phyloP scores from a whole-genome alignment of 2,329 filamentous ascomycete genomes.

The Lomentospora prolificans region DNA sequence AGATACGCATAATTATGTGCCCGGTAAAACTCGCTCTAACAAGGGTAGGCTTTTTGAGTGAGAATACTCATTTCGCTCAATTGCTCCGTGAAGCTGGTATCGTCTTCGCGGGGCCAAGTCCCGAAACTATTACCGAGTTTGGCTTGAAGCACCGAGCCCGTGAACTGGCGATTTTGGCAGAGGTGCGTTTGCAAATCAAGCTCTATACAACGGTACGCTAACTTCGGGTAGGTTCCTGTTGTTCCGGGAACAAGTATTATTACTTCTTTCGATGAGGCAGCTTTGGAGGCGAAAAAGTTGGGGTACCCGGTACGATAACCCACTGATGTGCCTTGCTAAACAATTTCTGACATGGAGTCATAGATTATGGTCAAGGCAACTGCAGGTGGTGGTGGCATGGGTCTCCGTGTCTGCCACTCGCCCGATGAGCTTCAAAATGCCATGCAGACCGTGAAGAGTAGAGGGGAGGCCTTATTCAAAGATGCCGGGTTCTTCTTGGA shows the following conservation, averaged over 20 bases:
- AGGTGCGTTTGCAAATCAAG: slow-evolving; percentile 9
- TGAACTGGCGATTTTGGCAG: slow-evolving; percentile 19
- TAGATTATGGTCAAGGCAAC: slow-evolving; percentile 33
- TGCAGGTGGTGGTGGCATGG: slow-evolving; percentile 31
- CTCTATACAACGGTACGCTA: not conserved
- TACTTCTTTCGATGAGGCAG: slow-evolving; percentile 20
- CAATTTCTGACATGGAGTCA: slow-evolving; percentile 9
- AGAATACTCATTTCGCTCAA: slow-evolving; percentile 51
- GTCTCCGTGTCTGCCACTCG: slow-evolving; percentile 21
- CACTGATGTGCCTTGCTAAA: not conserved
- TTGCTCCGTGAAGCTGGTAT: slow-evolving; percentile 42
- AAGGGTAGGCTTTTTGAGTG: slow-evolving; percentile 42
- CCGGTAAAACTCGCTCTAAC: not conserved
- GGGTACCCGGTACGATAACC: slow-evolving; percentile 22
- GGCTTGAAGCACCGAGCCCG: slow-evolving; percentile 23
- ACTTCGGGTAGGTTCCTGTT: slow-evolving; percentile 17
- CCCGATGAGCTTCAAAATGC: slow-evolving; percentile 12
- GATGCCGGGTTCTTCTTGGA: slow-evolving; percentile 31
- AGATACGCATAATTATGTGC: not conserved
- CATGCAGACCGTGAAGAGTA: not conserved
- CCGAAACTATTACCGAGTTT: slow-evolving; percentile 27
- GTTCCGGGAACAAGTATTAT: slow-evolving; percentile 23
- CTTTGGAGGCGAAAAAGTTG: slow-evolving; percentile 19
- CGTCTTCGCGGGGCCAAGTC: slow-evolving; percentile 48
- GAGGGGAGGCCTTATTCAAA: slow-evolving; percentile 32